phyloP scores from a whole-genome alignment of 2,329 filamentous ascomycete genomes.

The Colletotrichum theobromicola region DNA sequence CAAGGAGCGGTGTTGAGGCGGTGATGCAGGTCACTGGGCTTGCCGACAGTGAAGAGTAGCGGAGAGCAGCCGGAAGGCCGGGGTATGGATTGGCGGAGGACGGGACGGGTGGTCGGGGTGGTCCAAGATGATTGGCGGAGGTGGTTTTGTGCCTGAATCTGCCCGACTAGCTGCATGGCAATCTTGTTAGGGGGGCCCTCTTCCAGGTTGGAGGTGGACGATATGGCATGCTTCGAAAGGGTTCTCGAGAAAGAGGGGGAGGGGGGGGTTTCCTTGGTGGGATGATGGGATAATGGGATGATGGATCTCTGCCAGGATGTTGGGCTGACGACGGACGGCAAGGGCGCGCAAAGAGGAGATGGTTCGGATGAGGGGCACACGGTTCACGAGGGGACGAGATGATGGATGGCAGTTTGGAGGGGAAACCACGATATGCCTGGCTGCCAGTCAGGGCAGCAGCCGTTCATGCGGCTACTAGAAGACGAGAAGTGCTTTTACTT shows the following conservation, averaged over 20 bases:
- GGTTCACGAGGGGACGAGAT: neutral
- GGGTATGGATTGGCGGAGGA: neutral
- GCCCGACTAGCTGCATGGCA: constrained; percentile 22
- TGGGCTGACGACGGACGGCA: neutral
- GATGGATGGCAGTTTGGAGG: neutral
- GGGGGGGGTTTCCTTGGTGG: neutral
- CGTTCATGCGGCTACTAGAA: constrained; percentile 6
- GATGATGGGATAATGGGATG: neutral
- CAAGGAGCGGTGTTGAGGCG: constrained; percentile 22
- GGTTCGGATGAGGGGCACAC: neutral
- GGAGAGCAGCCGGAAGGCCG: neutral
- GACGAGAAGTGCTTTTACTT: neutral
- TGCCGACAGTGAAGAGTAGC: constrained; percentile 16
- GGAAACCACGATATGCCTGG: constrained; percentile 2
- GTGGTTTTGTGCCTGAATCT: constrained; percentile 21
- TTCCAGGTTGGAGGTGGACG: neutral
- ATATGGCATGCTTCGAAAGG: constrained; percentile 5
- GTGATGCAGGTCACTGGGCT: constrained; percentile 22
- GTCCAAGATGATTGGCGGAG: constrained; percentile 5
- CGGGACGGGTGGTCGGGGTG: constrained; percentile 2
- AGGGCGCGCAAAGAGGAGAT: neutral
- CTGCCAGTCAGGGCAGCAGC: neutral
- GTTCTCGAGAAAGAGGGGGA: neutral
- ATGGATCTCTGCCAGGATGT: neutral
- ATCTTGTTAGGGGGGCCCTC: constrained; percentile 1